Evolutionary conservation across 108 stramenopile genomes (phyloP).

Genomic region (Fragilaria crotonensis): DNA sequence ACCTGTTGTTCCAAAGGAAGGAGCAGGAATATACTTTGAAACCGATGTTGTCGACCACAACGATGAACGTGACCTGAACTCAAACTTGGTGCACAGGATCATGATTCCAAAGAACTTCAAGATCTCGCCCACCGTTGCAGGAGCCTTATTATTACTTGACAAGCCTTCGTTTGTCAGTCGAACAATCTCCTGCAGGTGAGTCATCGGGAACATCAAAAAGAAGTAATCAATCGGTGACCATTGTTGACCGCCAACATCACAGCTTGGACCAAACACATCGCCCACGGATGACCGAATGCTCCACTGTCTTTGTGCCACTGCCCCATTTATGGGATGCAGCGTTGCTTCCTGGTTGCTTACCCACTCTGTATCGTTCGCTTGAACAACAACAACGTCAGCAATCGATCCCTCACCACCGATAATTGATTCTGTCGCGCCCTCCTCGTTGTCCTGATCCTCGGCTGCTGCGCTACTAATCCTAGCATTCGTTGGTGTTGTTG

Average conservation of each 20-base stretch:
- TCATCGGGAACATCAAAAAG: slow-evolving; percentile 5
- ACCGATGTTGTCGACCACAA: background rate
- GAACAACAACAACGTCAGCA: too few relatives aligned
- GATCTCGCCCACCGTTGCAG: slow-evolving; percentile 7
- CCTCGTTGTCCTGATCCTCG: too few relatives aligned
- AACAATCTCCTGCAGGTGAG: background rate
- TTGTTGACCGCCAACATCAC: background rate
- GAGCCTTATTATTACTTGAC: background rate
- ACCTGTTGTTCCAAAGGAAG: background rate
- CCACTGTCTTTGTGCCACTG: too few relatives aligned
- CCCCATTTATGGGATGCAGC: too few relatives aligned
- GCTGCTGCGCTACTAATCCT: too few relatives aligned
- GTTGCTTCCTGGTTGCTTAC: too few relatives aligned
- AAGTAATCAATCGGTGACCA: background rate
- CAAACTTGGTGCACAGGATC: slow-evolving; percentile 2
- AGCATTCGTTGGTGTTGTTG: too few relatives aligned
- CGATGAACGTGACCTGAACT: background rate
- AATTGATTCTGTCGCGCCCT: too few relatives aligned
- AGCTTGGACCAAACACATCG: too few relatives aligned
- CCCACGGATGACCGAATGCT: too few relatives aligned
- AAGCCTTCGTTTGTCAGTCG: slow-evolving; percentile 5
- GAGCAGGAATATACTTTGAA: slow-evolving; percentile 9
- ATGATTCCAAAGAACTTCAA: slow-evolving; percentile 10
- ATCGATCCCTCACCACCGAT: too few relatives aligned
- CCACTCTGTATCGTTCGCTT: too few relatives aligned